Base-by-base conservation (phyloP, 2,329 filamentous ascomycete species). In the Colletotrichum spaethianum region DNA sequence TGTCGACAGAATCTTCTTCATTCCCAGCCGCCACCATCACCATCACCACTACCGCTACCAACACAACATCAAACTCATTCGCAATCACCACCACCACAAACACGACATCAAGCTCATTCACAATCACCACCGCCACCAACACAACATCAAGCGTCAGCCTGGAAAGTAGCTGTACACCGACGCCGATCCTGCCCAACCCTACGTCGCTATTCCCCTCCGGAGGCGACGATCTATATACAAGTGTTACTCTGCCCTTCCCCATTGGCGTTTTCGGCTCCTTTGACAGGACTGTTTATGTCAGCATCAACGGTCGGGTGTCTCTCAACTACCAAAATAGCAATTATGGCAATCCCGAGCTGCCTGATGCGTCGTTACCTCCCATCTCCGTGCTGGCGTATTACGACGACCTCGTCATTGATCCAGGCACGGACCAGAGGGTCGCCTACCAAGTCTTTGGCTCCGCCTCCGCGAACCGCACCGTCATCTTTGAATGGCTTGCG, bases 291-390 rank as follows among this genome's bases (percentile, higher is more conserved):
- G 42, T 66, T 14, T 66, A 38, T 20, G 53, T 33, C 14, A 59
- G 63, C 53, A 28, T 36, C 28, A 66, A 66, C 42, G 63, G 63
- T 6, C 33, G 28, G 11, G 36, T 65, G 3, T 57, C 63, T 9
- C 40, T 57, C 20, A 20, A 18, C 6, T 38, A n/a, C 16, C n/a
- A 36, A 11, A 36, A 7, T 9, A 36, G 33, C 6, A 7, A 8
- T 9, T 36, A 50, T n/a, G 11, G 1, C 5, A 66, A 66, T 18
- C 1, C n/a, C 31, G 42, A 40, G 11, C 42, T 59, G 14, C 63
- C 53, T 1, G 31, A 36, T 16, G 6, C 4, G 1, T 4, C 2
- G 1, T 50, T 57, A 5, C 53, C 63, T 18, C 3, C 23, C 9
- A 42, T 59, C 7, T 66, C 53, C 53, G 46, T 66, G 4, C 14